Evolutionary conservation across 2,329 filamentous ascomycete species (phyloP), one percentile per base, ranked within the genome.

Genomic region (Neonectria neomacrospora): DNA sequence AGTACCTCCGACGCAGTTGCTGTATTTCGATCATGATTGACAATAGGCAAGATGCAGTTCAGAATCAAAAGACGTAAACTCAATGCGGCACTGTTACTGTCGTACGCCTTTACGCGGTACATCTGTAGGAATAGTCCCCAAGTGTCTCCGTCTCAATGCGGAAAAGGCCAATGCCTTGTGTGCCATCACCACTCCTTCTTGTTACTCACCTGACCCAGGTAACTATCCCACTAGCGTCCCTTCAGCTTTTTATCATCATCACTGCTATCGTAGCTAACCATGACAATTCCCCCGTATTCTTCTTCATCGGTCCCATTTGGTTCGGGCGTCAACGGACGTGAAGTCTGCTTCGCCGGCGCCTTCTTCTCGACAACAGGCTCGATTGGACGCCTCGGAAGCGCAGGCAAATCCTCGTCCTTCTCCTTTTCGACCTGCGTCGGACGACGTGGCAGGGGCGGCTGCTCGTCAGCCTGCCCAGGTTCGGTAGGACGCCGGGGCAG

Each of bases 261-360:
- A 10, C 70, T 52, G 23, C 34, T 74, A 12, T 78, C 78, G 39
- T 81, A 74, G 44, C 77, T 73, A 22, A 78, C 71, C 80, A 82
- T 80, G 23, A 64, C 70, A 34, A 81, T 82, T 5, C 71, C 73
- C 2, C 67, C 67, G 50, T 77, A 78, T 34, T 77, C 77, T 16
- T 77, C 79, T 10, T 80, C 76, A 8, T 79, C 78, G 1, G 67
- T 66, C 16, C 61, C 57, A 56, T 74, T 71, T 5, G 73, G 69
- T 3, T 68, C 69, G 3, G 72, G 73, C 5, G 76, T 74, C 48
- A 69, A 61, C 8, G 74, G 67, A 18, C 73, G 68, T 9, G 65
- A 47, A 39, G 59, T 51, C 11, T 66, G 51, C n/a, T 44, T 20
- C 20, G 47, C 23, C 14, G 60, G 58, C 7, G 60, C 37, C 5